Percentiles rank a stretch among this genome's conserved stretches.
These are phyloP conservation scores for Bertia moriformis DNA, from an alignment of 2,329 filamentous ascomycete genomes.

Conservation along the genomic window DNA sequence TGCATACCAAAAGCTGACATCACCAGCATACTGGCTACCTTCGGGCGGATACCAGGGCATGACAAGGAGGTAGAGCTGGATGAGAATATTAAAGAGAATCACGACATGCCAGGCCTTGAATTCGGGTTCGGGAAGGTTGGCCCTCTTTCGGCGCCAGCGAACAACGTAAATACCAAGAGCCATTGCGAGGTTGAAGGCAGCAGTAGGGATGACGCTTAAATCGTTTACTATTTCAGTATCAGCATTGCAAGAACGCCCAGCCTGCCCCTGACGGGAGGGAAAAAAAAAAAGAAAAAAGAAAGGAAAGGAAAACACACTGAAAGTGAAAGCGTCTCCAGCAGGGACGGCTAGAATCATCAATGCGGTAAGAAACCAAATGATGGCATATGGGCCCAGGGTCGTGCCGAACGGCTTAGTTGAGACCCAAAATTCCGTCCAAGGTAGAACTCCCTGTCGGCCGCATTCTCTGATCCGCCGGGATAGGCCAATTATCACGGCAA, in stretches of 20 bases:
- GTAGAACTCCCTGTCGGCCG: constrained; percentile 46
- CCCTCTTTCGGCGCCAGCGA: constrained; percentile 3
- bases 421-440: constrained; percentile 45
- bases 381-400: constrained; percentile 38
- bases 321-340: constrained; percentile 50
- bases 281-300: constrained; percentile 1
- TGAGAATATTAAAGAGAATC: constrained; percentile 41
- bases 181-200: constrained; percentile 3
- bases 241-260: neutral
- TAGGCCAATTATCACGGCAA: constrained; percentile 36
- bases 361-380: constrained; percentile 41
- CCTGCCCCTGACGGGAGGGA: no score
- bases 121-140: constrained; percentile 22
- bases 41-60: constrained; percentile 62
- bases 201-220: constrained; percentile 2
- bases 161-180: constrained; percentile 2
- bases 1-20: constrained; percentile 62
- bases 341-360: constrained; percentile 46
- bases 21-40: constrained; percentile 40
- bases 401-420: constrained; percentile 50
- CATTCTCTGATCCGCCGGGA: constrained; percentile 45
- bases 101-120: constrained; percentile 45
- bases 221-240: constrained; percentile 2
- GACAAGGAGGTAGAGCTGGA: constrained; percentile 46
- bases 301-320: constrained; percentile 20